Percentiles rank a stretch among this genome's conserved stretches.
Evolutionary conservation across 176 grass and related monocot species (phyloP).

Genomic region (Canna indica): DNA sequence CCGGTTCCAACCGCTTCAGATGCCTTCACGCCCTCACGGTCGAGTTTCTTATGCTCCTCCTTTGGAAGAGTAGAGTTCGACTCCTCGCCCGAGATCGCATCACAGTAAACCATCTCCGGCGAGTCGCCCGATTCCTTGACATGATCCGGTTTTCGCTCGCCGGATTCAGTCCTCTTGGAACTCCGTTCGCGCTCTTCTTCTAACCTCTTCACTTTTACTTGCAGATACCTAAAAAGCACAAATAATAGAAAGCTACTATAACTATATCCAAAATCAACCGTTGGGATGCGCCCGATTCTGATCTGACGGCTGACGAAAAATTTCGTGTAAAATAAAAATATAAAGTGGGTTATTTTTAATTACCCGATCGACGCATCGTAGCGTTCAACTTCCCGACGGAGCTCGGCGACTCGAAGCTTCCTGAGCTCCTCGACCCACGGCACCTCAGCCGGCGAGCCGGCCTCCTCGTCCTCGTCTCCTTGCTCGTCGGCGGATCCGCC

Average conservation of each 20-base stretch:
- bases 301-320: slow-evolving; percentile 5
- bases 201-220: slow-evolving; percentile 63
- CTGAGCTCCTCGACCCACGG: slow-evolving; percentile 66
- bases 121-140: slow-evolving; percentile 18
- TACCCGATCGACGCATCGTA: slow-evolving; percentile 90
- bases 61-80: slow-evolving; percentile 86
- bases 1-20: slow-evolving; percentile 9
- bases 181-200: slow-evolving; percentile 55
- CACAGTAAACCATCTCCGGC: slow-evolving; percentile 11
- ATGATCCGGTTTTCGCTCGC: slow-evolving; percentile 28
- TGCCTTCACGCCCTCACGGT: background rate
- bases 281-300: background rate
- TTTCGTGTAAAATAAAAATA: background rate
- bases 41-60: slow-evolving; percentile 10
- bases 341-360: slow-evolving; percentile 12
- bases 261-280: slow-evolving; percentile 4
- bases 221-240: slow-evolving; percentile 52
- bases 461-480: slow-evolving; percentile 6
- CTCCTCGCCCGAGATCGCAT: slow-evolving; percentile 49
- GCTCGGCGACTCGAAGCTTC: slow-evolving; percentile 62
- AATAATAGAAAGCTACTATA: slow-evolving; percentile 16
- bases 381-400: slow-evolving; percentile 71
- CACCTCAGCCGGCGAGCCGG: slow-evolving; percentile 12
- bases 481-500: background rate
- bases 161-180: slow-evolving; percentile 15